A percentile compares a stretch with the other conserved stretches of the same genome.
Evolutionary conservation across 495 filamentous ascomycete species (phyloP).

Genomic region (Penicillium salamii): DNA sequence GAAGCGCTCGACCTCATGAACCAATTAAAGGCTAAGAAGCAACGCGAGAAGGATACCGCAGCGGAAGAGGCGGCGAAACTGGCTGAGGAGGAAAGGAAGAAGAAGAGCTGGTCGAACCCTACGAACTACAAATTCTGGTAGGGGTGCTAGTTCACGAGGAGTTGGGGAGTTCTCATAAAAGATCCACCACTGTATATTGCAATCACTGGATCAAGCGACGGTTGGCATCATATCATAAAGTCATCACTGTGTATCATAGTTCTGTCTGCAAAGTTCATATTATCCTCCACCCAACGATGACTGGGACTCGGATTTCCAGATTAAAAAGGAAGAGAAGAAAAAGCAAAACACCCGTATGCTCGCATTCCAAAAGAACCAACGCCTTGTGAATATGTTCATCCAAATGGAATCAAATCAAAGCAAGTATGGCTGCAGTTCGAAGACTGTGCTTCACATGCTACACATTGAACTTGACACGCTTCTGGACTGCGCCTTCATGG

Average conservation of each 20-base stretch:
- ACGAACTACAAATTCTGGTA: constrained; percentile 53
- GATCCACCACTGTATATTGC: constrained; percentile 35
- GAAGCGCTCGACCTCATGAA: constrained; percentile 78
- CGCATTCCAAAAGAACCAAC: constrained; percentile 2
- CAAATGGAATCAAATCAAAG: not conserved
- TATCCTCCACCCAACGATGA: constrained; percentile 5
- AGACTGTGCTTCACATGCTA: constrained; percentile 3
- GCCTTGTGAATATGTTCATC: not conserved
- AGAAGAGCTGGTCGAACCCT: constrained; percentile 52
- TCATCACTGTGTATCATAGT: constrained; percentile 31
- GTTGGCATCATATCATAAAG: constrained; percentile 23
- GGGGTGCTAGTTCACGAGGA: constrained; percentile 25
- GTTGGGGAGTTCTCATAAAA: constrained; percentile 36
- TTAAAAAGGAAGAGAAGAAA: constrained; percentile 3
- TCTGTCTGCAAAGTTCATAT: constrained; percentile 14
- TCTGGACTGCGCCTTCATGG: constrained; percentile 36
- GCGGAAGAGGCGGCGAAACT: constrained; percentile 40
- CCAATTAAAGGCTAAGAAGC: constrained; percentile 62
- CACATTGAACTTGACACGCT: constrained; percentile 45
- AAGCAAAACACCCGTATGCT: not conserved
- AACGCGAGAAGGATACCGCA: constrained; percentile 62
- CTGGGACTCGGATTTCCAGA: not conserved
- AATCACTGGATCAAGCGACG: constrained; percentile 9
- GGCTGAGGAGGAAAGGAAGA: constrained; percentile 47
- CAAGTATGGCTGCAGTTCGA: not conserved